A percentile compares a stretch with the other conserved stretches of the same genome.
phyloP scores from a whole-genome alignment of 2,329 filamentous ascomycete species.

The Paracorniculantispora psalliotae region DNA sequence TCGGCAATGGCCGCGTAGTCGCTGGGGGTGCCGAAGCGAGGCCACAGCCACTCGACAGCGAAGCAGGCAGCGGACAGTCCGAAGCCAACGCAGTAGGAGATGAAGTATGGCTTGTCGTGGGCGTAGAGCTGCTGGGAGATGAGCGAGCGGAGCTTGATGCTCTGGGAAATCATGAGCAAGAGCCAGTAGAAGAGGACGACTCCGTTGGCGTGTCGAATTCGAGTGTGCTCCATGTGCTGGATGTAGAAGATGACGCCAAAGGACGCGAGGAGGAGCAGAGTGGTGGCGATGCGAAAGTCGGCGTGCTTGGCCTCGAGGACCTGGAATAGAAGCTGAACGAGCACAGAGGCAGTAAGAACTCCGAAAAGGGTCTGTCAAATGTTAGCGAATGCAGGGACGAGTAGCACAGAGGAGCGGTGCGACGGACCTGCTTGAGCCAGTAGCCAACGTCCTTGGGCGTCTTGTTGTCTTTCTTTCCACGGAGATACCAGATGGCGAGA shows the following conservation, averaged over 20 bases:
- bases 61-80: constrained; percentile 69
- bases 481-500: constrained; percentile 71
- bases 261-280: constrained; percentile 65
- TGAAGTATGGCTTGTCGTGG: constrained; percentile 66
- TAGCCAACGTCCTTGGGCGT: constrained; percentile 83
- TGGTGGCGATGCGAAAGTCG: constrained; percentile 85
- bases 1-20: constrained; percentile 53
- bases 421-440: constrained; percentile 77
- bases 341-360: constrained; percentile 62
- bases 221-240: constrained; percentile 82
- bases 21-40: constrained; percentile 60
- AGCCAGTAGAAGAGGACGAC: constrained; percentile 92
- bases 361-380: constrained; percentile 51
- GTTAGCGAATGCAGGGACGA: constrained; percentile 13
- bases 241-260: constrained; percentile 69
- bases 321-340: constrained; percentile 71
- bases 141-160: constrained; percentile 80
- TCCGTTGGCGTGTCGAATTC: constrained; percentile 78
- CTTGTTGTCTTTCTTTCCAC: constrained; percentile 27
- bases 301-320: constrained; percentile 56
- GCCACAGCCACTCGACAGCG: constrained; percentile 76
- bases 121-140: constrained; percentile 70
- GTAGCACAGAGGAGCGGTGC: neutral
- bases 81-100: constrained; percentile 67
- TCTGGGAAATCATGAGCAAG: constrained; percentile 71